phyloP scores from a whole-genome alignment of 1,284 basidiomycete species.

The Pterulicium gracile region DNA sequence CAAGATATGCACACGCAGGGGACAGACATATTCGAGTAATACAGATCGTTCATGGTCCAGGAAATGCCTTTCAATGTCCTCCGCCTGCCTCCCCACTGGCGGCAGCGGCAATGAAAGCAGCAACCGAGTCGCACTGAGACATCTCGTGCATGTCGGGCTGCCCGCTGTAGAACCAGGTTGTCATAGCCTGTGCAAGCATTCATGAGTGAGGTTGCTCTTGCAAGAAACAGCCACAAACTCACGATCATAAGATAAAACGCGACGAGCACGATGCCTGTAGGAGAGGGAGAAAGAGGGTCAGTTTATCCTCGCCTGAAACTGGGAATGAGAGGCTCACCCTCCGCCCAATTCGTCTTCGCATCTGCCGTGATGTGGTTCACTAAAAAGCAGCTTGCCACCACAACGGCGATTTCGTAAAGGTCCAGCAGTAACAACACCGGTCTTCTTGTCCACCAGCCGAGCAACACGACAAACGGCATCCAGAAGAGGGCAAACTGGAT shows the following conservation, averaged over 20 bases:
- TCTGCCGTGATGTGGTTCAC: slow-evolving; percentile 66
- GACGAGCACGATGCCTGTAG: background rate
- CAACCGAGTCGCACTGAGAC: slow-evolving; percentile 16
- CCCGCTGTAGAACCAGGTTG: slow-evolving; percentile 43
- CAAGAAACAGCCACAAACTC: background rate
- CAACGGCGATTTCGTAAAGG: slow-evolving; percentile 46
- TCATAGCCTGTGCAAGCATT: slow-evolving; percentile 29
- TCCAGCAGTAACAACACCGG: slow-evolving; percentile 41
- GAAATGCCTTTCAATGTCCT: no score
- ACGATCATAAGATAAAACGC: slow-evolving; percentile 14
- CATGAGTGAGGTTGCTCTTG: slow-evolving; percentile 12
- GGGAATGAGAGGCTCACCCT: slow-evolving; percentile 47
- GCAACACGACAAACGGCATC: slow-evolving; percentile 49
- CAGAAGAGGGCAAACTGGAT: slow-evolving; percentile 61
- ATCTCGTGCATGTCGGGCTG: slow-evolving; percentile 28
- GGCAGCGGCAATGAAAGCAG: slow-evolving; percentile 3
- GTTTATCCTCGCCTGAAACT: slow-evolving; percentile 25
- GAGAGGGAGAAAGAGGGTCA: background rate
- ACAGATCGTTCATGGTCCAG: no score
- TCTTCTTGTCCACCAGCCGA: slow-evolving; percentile 47
- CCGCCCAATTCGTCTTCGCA: slow-evolving; percentile 60
- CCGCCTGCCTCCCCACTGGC: background rate
- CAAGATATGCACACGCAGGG: no score
- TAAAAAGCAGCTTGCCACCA: slow-evolving; percentile 53
- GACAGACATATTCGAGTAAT: no score